Base-by-base conservation (phyloP, 1,284 basidiomycete species). In the Gomphus sp. region DNA sequence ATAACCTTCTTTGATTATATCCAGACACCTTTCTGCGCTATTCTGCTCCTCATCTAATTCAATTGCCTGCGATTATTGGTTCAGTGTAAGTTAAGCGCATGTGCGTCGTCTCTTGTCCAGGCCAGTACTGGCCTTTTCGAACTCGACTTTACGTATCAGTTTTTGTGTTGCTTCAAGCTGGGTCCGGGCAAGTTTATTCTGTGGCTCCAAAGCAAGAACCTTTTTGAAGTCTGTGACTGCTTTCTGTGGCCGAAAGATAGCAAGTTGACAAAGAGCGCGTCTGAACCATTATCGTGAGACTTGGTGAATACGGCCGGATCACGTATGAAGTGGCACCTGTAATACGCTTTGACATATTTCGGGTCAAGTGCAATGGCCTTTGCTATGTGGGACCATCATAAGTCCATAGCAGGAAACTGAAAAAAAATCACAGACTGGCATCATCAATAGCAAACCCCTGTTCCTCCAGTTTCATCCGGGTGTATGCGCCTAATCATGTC, bases 161-260 rank as follows among this genome's bases (percentile, higher is more conserved):
- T 98, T 99, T 70, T 91, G 86, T 0, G 96, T 98, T 34, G 90
- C 85, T 34, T 87, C 81, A 62, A 98, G 75, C 71, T 98, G 94
- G 44, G 81, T 75, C 62, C 86, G 81, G 14, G 96, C 90, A 4
- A 82, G 74, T 34, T 84, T 82, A 71, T 99, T 99, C 44, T 82
- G 79, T 0, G 96, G 95, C 68, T 99, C 97, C 4, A 98, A 73
- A n/a, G 78, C 70, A 31, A 97, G 73, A 8, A 96, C 86, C 71
- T 86, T 91, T 72, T 87, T 91, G 72, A 97, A 89, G 73, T 98
- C 94, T 22, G 80, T 73, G 16, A 97, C 80, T 4, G 95, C 93
- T 52, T 84, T 74, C 64, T 91, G 90, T 49, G 89, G 89, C 67
- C 89, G 88, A 61, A 98, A 74, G 56, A 93, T 91, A 68, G 96